A percentile compares a stretch with the other conserved stretches of the same genome.
These are phyloP conservation scores for Pseudoneurospora amorphoporcata DNA, from an alignment of 495 filamentous ascomycete species.

Conservation along the genomic window DNA sequence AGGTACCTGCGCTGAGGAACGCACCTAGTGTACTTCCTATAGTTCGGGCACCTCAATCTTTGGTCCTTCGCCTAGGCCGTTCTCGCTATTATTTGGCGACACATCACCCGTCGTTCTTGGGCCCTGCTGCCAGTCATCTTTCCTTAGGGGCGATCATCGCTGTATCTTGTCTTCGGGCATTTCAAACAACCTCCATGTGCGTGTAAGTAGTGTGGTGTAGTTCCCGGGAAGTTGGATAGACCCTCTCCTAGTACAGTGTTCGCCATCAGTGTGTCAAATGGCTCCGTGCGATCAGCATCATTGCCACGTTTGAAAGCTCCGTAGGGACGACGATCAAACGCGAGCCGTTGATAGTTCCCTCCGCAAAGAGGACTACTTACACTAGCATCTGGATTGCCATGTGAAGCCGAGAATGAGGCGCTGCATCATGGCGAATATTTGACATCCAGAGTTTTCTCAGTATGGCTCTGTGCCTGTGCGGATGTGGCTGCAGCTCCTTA, in stretches of 20 bases:
- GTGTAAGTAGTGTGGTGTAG: background rate
- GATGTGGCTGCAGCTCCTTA: constrained; percentile 5
- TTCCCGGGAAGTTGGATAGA: background rate
- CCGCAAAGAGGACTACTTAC: background rate
- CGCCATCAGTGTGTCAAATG: background rate
- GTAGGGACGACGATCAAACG: background rate
- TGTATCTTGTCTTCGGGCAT: background rate
- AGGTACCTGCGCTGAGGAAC: constrained; percentile 5
- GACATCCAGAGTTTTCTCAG: background rate
- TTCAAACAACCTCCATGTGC: background rate
- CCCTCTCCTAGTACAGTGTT: background rate
- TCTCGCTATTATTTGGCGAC: constrained; percentile 2
- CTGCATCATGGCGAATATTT: background rate
- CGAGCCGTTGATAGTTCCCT: background rate
- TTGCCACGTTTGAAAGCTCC: background rate
- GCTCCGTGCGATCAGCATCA: background rate
- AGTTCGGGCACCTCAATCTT: background rate
- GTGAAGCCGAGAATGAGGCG: constrained; percentile 1
- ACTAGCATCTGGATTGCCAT: background rate
- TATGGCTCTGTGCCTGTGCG: background rate
- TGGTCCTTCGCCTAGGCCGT: background rate
- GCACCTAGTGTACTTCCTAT: background rate
- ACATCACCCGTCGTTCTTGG: constrained; percentile 9
- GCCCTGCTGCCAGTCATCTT: background rate
- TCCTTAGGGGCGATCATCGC: background rate